phyloP scores from a whole-genome alignment of 1,284 basidiomycete species.

The Microbotryomycetes sp. region DNA sequence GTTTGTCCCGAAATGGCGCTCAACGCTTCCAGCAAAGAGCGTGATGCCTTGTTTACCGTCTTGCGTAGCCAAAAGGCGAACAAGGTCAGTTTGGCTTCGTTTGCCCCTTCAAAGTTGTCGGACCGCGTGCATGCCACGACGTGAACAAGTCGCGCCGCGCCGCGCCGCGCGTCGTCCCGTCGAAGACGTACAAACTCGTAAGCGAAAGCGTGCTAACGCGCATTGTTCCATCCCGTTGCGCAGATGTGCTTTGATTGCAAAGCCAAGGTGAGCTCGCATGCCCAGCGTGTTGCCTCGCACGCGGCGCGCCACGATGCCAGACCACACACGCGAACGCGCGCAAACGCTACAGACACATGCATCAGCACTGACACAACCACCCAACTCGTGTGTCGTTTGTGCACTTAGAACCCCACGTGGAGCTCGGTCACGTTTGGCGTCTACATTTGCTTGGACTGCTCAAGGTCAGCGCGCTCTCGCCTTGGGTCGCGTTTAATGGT shows the following conservation, averaged over 20 bases:
- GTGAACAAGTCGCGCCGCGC: too few relatives aligned
- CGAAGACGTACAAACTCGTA: background rate
- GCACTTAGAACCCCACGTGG: slow-evolving; percentile 83
- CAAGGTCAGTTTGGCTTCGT: slow-evolving; percentile 58
- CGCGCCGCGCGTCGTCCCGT: background rate
- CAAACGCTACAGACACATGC: background rate
- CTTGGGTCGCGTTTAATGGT: background rate
- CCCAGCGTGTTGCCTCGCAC: background rate
- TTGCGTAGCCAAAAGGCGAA: slow-evolving; percentile 78
- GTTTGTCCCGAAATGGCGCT: slow-evolving; percentile 13
- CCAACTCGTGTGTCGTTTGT: background rate
- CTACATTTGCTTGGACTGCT: slow-evolving; percentile 97
- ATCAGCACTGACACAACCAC: background rate
- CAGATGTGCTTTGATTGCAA: slow-evolving; percentile 95
- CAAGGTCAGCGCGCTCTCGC: slow-evolving; percentile 44
- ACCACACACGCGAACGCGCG: slow-evolving; percentile 6
- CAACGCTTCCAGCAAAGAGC: slow-evolving; percentile 54
- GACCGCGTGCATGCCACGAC: too few relatives aligned
- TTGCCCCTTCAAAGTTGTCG: too few relatives aligned
- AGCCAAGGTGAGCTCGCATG: slow-evolving; percentile 50
- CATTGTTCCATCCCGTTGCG: background rate
- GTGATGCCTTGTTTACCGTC: slow-evolving; percentile 66
- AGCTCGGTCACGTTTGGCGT: slow-evolving; percentile 92
- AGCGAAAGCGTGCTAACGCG: background rate
- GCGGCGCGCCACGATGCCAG: background rate